phyloP scores from a whole-genome alignment of 2,329 filamentous ascomycete species.

The Celoporthe dispersa region DNA sequence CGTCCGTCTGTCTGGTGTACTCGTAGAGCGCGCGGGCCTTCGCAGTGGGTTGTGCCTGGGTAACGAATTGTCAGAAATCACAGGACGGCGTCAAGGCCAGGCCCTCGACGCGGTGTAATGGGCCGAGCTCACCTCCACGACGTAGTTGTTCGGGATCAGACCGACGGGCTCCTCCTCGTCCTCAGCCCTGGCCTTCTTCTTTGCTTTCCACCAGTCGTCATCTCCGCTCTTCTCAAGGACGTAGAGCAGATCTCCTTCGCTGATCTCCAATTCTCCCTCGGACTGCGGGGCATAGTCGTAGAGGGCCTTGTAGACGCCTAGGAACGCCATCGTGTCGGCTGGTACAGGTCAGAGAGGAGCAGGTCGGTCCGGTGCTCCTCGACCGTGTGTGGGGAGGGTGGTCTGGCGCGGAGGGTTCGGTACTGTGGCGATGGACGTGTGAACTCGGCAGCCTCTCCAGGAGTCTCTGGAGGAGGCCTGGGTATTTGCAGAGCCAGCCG shows the following conservation, averaged over 20 bases:
- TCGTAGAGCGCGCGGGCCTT: slow-evolving; percentile 95
- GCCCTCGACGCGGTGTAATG: neutral
- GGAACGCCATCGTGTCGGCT: slow-evolving; percentile 73
- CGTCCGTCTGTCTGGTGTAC: slow-evolving; percentile 95
- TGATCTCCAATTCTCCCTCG: slow-evolving; percentile 82
- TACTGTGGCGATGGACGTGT: neutral
- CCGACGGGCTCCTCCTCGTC: slow-evolving; percentile 92
- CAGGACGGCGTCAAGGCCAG: neutral
- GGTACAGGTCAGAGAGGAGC: slow-evolving; percentile 18
- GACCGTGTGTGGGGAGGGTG: slow-evolving; percentile 9
- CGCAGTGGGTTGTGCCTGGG: slow-evolving; percentile 48
- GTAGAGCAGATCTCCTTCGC: slow-evolving; percentile 87
- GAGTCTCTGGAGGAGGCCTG: neutral
- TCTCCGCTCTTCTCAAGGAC: slow-evolving; percentile 80
- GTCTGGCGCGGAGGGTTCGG: neutral
- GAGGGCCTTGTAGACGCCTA: slow-evolving; percentile 86
- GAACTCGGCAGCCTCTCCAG: slow-evolving; percentile 1
- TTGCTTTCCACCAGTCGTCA: slow-evolving; percentile 93
- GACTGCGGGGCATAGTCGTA: slow-evolving; percentile 92
- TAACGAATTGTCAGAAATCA: slow-evolving; percentile 7
- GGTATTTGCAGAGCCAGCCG: slow-evolving; percentile 14
- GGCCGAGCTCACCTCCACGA: slow-evolving; percentile 75
- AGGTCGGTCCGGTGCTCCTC: slow-evolving; percentile 3
- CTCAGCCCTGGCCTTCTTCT: slow-evolving; percentile 82
- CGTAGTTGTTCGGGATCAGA: slow-evolving; percentile 91